These are phyloP conservation scores for Pistacia integerrima DNA, from an alignment of 345 rosid genomes.

Conservation along the genomic window DNA sequence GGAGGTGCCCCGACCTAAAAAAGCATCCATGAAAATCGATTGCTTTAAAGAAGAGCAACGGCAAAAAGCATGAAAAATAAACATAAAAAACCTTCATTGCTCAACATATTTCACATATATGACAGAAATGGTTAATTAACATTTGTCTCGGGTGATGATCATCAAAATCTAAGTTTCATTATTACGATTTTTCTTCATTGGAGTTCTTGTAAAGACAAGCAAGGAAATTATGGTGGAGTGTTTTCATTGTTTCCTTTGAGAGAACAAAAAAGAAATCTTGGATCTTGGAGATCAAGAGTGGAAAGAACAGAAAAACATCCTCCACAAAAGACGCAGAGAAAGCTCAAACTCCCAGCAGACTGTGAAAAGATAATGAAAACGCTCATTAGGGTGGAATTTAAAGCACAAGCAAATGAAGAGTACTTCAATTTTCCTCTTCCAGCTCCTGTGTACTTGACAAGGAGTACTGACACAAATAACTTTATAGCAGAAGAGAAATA, in stretches of 20 bases:
- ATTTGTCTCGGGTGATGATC: not conserved
- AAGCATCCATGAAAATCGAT: not conserved
- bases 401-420: constrained; percentile 13
- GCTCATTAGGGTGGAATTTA: constrained; percentile 24
- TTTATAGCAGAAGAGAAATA: constrained; percentile 6
- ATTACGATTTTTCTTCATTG: not conserved
- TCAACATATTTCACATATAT: not conserved
- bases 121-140: not conserved
- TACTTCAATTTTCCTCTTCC: constrained; percentile 24
- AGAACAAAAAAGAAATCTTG: not conserved
- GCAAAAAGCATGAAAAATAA: not conserved
- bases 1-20: constrained; percentile 89
- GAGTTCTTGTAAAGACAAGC: not conserved
- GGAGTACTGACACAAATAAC: constrained; percentile 15
- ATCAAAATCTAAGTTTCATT: not conserved
- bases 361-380: constrained; percentile 10
- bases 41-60: not conserved
- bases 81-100: not conserved
- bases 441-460: constrained; percentile 6
- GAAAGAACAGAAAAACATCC: not conserved
- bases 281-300: constrained; percentile 15
- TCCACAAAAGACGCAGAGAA: constrained; percentile 17
- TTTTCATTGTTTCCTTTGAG: not conserved
- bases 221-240: not conserved
- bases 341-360: constrained; percentile 24